Evolutionary conservation across 192 early-diverging fungal species (phyloP), one percentile per base, ranked within the genome.

Genomic region (Coemansia erecta): DNA sequence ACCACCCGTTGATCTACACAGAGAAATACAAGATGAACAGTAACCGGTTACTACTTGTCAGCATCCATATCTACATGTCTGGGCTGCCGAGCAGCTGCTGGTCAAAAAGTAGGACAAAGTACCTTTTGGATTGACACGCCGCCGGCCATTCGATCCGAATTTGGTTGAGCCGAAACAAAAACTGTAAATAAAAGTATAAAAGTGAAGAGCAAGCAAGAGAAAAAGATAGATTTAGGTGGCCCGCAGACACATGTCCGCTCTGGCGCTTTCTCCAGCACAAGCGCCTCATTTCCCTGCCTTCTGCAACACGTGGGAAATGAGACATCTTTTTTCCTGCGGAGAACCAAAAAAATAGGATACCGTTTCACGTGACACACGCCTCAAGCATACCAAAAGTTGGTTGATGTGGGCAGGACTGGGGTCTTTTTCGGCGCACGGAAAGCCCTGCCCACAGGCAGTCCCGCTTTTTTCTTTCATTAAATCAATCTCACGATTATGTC

Each of bases 1-100:
- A 82, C 73, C 64, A 67, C 14, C 71, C 81, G 22, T 69, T 77
- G 18, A 82, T 48, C 77, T 80, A 75, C 44, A 60, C 11, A 41
- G n/a, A 7, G 18, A 17, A 52, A 50, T 73, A 61, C 35, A 49
- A 24, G 17, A 2, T 42, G 24, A 28, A 15, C 22, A 40, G 24
- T n/a, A 51, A 44, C 14, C 31, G 18, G 37, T 21, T 31, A 40
- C 26, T 23, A 24, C 21, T n/a, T 28, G 33, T 23, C 22, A 21
- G 22, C 11, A 51, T 28, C 23, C 19, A 14, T 14, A 51, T 46
- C 19, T 46, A 46, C 5, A 46, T 37, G 8, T 37, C 5, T 37
- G 35, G 35, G 35, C 19, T 46, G 35, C 10, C 35, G 10, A 37
- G 35, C 10, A 11, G 35, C 1, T 7, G 8, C 5, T 46, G 19